These are phyloP conservation scores for Nicotiana tomentosiformis DNA, from an alignment of 257 asterid species.

Conservation along the genomic window DNA sequence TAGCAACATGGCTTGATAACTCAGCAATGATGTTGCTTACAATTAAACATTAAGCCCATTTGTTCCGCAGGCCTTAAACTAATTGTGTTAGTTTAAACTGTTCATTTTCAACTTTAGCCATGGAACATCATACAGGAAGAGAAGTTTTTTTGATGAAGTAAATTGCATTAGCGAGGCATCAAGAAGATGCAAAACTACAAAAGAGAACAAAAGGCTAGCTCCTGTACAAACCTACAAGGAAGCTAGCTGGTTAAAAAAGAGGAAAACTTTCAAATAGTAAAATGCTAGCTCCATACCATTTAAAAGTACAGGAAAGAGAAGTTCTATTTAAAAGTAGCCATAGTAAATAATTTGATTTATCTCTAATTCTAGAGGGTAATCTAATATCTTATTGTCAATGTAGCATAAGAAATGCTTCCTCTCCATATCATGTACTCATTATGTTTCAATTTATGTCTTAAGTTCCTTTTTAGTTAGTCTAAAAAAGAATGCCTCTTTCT, in stretches of 20 bases:
- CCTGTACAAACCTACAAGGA: too few relatives aligned
- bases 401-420: neutral
- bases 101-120: neutral
- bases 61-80: neutral
- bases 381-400: neutral
- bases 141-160: neutral
- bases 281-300: too few relatives aligned
- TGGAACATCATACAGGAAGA: neutral
- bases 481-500: too few relatives aligned
- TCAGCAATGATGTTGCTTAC: neutral
- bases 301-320: neutral
- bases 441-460: too few relatives aligned
- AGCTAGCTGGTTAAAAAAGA: too few relatives aligned
- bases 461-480: too few relatives aligned
- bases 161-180: too few relatives aligned
- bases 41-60: neutral
- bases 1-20: neutral
- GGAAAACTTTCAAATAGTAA: too few relatives aligned
- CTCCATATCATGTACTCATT: neutral
- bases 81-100: neutral
- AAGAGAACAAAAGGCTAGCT: too few relatives aligned
- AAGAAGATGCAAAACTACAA: too few relatives aligned
- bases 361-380: neutral
- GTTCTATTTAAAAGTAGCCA: neutral
- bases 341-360: neutral